Base-by-base conservation (phyloP, 2,329 filamentous ascomycete genomes). In the Arthrobotrys musiformis region DNA sequence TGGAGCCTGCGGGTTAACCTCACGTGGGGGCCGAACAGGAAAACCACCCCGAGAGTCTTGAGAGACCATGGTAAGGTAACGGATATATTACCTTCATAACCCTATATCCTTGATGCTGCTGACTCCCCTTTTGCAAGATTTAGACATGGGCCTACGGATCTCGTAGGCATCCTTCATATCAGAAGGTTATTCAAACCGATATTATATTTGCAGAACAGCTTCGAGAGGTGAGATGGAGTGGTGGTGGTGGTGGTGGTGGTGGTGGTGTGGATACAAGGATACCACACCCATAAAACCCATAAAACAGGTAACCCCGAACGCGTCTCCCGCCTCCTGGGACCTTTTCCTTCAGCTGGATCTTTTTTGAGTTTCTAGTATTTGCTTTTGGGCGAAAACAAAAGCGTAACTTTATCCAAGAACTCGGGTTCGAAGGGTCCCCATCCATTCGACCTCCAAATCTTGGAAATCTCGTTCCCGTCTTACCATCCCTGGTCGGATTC, bases 131-230 rank as follows among this genome's bases (percentile, higher is more conserved):
- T 46, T 72, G 63, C 50, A 63, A 74, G 54, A 74, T 74, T 68
- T 52, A 17, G 62, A 74, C 70, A 68, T 62, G 70, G 70, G 62
- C 50, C 52, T 68, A 33, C 70, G 62, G 70, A 74, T 74, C 70
- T 74, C 11, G 30, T 11, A 6, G n/a, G n/a, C n/a, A n/a, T n/a
- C n/a, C n/a, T n/a, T n/a, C 17, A 13, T 46, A 46, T 24, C 42
- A 17, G 30, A n/a, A n/a, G n/a, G n/a, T n/a, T n/a, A n/a, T n/a
- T n/a, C n/a, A n/a, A n/a, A n/a, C n/a, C n/a, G n/a, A n/a, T n/a
- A n/a, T n/a, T n/a, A n/a, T n/a, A n/a, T n/a, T n/a, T n/a, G n/a
- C n/a, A n/a, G n/a, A n/a, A n/a, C n/a, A n/a, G n/a, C n/a, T n/a
- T n/a, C n/a, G n/a, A n/a, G n/a, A n/a, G n/a, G 30, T 11, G 5